phyloP scores from a whole-genome alignment of 73 alveolate species.

The Symbiodinium pilosum region DNA sequence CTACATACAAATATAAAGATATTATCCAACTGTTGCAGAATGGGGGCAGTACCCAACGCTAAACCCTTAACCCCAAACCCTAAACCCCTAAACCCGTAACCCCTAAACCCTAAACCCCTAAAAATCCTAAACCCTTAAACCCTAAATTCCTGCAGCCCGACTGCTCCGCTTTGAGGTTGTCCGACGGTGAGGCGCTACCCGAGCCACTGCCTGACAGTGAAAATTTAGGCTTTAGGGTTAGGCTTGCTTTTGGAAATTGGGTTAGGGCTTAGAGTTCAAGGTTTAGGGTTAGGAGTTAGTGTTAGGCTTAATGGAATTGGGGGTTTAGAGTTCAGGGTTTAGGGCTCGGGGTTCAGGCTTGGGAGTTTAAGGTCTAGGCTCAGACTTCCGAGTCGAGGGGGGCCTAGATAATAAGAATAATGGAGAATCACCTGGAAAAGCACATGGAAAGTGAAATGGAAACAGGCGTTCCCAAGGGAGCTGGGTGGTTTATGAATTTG shows the following conservation, averaged over 20 bases:
- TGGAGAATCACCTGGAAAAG: too few species aligned
- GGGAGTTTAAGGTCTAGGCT: too few species aligned
- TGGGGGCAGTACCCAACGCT: too few species aligned
- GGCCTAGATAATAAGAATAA: too few species aligned
- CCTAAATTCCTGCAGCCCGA: neutral
- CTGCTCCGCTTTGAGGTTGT: neutral
- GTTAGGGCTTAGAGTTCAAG: neutral
- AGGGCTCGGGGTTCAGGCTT: too few species aligned
- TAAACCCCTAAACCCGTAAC: neutral
- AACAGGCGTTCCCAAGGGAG: too few species aligned
- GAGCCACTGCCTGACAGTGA: neutral
- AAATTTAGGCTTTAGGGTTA: neutral
- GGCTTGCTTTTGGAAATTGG: neutral
- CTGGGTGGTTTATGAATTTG: too few species aligned
- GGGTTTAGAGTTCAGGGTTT: neutral
- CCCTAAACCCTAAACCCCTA: neutral
- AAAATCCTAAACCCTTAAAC: neutral
- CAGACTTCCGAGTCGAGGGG: too few species aligned
- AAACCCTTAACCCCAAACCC: neutral
- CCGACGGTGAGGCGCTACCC: constrained; percentile 3
- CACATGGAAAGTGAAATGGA: too few species aligned
- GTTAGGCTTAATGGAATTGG: neutral
- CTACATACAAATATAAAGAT: too few species aligned
- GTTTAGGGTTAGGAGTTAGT: neutral
- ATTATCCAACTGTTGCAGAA: too few species aligned